Evolutionary conservation across 2,329 filamentous ascomycete species (phyloP), one percentile per base, ranked within the genome.

Genomic region (Camptophora hylomeconis): DNA sequence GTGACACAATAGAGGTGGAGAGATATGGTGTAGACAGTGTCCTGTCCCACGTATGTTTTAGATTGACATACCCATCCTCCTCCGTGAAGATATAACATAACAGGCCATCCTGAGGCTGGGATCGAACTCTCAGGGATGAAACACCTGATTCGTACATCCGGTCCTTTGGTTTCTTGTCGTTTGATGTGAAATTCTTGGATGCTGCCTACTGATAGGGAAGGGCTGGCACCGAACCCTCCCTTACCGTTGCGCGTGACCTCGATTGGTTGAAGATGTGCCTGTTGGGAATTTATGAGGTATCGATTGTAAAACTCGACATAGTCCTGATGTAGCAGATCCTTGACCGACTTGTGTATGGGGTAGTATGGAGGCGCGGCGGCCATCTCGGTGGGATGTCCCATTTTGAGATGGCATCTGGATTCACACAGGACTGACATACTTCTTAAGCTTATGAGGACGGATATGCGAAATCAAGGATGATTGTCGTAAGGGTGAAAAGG

Each of bases 21-120:
- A n/a, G n/a, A n/a, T n/a, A n/a, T n/a, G n/a, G n/a, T n/a, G n/a
- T n/a, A n/a, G n/a, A n/a, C n/a, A n/a, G n/a, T n/a, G n/a, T n/a
- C n/a, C n/a, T n/a, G n/a, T n/a, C n/a, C n/a, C n/a, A n/a, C n/a
- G n/a, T n/a, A n/a, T n/a, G n/a, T n/a, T n/a, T n/a, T n/a, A n/a
- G n/a, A n/a, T n/a, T n/a, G n/a, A n/a, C n/a, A n/a, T n/a, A 72
- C 67, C 66, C 67, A 73, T 3, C 68, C 69, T 1, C 68, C 68
- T 4, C 68, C 69, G 39, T 73, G 69, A 40, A 61, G 67, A 44
- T 69, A 74, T 3, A 72, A 39, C 45, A 65, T 60, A 5, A 64
- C 57, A 2, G 68, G 68, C 67, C 67, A 72, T 15, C 69, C 68
- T 0, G 41, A 26, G 6, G 16, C 23, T 5, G 38, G 36, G 11